Base-by-base conservation (phyloP, 2,329 filamentous ascomycete species). In the Emmonsia crescens region DNA sequence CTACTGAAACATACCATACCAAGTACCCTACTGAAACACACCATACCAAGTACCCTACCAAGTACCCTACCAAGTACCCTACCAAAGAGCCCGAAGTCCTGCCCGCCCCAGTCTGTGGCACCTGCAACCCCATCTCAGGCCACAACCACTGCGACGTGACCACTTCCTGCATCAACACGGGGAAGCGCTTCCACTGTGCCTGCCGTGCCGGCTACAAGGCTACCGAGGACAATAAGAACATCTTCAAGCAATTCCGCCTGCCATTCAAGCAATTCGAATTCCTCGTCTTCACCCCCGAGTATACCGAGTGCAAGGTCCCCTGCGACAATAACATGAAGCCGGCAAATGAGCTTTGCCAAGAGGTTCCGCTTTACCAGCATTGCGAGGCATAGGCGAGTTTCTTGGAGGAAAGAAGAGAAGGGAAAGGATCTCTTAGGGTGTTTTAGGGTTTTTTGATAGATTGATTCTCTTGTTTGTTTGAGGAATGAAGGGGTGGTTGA, bases 161-260 rank as follows among this genome's bases (percentile, higher is more conserved):
- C 16, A 78, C 76, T 29, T 77, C 76, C 6, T 78, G 76, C 67
- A 78, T 77, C 65, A 76, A 72, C 68, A 76, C 74, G 0, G 74
- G 74, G 57, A 67, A 66, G 5, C 64, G 68, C 27, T 76, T 75
- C 72, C 74, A 76, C 68, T 76, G 74, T 60, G 74, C 74, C 66
- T 76, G 74, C 63, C 74, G 74, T 61, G 74, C 74, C 24, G 74
- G 74, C 46, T 76, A 73, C 65, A 76, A 76, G 68, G 72, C 74
- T 36, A 73, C 70, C 21, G 31, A 61, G 21, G 9, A 67, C 48
- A 70, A 75, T 63, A 62, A 68, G 14, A 64, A 75, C 60, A 60
- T 71, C 56, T 57, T 62, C 24, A 65, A 70, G 54, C 72, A 76
- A 65, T 76, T 75, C 72, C 73, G 74, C 27, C 68, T 76, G 31